Conservation (phyloP, 106 monocot genomes). For the Cymbidium sinense region DNA sequence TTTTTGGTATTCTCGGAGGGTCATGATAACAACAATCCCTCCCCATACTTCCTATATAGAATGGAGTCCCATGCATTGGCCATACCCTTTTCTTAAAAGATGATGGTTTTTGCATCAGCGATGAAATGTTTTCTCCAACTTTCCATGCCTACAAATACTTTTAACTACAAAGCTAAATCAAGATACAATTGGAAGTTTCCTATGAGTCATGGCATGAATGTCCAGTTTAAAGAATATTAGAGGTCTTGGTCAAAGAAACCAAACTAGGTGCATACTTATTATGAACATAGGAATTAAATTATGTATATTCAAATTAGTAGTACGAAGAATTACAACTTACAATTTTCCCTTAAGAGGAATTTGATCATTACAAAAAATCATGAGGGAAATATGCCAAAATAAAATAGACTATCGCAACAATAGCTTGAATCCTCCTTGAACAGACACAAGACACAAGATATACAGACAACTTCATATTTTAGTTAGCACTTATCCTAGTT, state of each 20-base stretch:
- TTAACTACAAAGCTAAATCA: not conserved
- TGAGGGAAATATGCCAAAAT: not conserved
- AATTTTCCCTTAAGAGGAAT: not conserved
- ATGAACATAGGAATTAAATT: not conserved
- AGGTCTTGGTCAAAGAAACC: not conserved
- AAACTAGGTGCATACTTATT: not conserved
- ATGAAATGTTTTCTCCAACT: not conserved
- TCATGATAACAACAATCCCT: no score
- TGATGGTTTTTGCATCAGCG: not conserved
- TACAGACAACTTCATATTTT: not conserved
- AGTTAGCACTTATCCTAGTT: not conserved
- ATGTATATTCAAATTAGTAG: not conserved
- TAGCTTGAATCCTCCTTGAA: not conserved
- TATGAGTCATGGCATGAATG: not conserved
- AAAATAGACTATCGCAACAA: not conserved
- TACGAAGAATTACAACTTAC: not conserved
- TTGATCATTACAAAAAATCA: slow-evolving; percentile 3
- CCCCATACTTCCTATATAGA: not conserved
- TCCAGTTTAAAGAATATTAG: not conserved
- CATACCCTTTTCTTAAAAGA: not conserved
- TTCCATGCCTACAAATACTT: not conserved
- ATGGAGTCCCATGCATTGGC: not conserved
- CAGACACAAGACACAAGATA: not conserved
- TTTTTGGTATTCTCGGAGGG: no score
- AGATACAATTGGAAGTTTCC: not conserved